A percentile compares a stretch with the other conserved stretches of the same genome.
These are phyloP conservation scores for Ramichloridium luteum DNA, from an alignment of 2,329 filamentous ascomycete genomes.

Conservation along the genomic window DNA sequence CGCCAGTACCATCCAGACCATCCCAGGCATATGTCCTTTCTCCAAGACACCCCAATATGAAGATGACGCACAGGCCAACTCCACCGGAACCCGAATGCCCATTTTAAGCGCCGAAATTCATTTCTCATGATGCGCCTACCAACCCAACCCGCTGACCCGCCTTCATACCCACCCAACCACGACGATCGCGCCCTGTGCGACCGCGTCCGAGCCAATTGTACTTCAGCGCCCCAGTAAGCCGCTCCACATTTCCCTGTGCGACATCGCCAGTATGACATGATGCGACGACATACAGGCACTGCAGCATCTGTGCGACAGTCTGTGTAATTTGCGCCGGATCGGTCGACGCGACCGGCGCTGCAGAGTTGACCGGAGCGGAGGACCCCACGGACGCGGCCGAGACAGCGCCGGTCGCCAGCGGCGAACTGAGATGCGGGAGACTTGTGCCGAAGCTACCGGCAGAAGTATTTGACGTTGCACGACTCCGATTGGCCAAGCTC, in stretches of 20 bases:
- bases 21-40: too few relatives aligned
- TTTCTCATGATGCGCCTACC: constrained; percentile 15
- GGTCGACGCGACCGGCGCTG: constrained; percentile 9
- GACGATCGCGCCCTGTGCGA: constrained; percentile 73
- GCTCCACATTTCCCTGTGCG: constrained; percentile 64
- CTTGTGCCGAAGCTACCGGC: constrained; percentile 35
- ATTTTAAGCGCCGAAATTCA: too few relatives aligned
- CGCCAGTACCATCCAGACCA: too few relatives aligned
- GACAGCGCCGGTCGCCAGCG: constrained; percentile 12
- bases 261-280: constrained; percentile 62
- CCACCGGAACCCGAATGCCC: too few relatives aligned
- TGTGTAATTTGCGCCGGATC: constrained; percentile 67
- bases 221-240: constrained; percentile 77
- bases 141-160: constrained; percentile 20
- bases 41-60: too few relatives aligned
- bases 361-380: constrained; percentile 13
- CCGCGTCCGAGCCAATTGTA: constrained; percentile 93
- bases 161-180: constrained; percentile 72
- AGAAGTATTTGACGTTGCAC: constrained; percentile 73
- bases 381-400: constrained; percentile 4
- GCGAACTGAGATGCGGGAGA: constrained; percentile 24
- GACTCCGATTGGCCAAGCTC: constrained; percentile 47
- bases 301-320: constrained; percentile 87
- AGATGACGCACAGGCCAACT: too few relatives aligned
- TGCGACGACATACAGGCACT: constrained; percentile 85